Conservation (phyloP, 176 grass and related monocot genomes). For the Carex myosuroides region DNA sequence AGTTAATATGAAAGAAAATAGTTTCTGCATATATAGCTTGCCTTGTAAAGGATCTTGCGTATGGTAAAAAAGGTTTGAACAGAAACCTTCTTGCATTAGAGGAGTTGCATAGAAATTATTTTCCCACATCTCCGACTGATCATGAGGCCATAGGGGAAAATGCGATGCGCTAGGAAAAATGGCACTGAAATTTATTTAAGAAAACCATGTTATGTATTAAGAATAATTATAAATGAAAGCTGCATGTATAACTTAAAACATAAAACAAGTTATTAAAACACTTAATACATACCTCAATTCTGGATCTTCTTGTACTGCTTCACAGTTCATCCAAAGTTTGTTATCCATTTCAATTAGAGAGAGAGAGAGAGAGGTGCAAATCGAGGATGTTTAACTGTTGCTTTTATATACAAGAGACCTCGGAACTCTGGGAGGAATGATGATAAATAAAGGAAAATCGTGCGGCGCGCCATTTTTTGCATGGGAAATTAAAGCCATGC, state of each 20-base stretch:
- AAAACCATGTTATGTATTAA: background rate
- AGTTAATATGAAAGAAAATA: background rate
- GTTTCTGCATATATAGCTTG: background rate
- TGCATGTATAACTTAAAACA: background rate
- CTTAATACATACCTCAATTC: slow-evolving; percentile 17
- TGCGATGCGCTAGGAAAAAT: background rate
- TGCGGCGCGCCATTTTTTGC: slow-evolving; percentile 25
- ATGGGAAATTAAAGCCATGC: slow-evolving; percentile 24
- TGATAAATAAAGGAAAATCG: background rate
- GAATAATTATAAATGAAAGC: background rate
- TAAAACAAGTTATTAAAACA: background rate
- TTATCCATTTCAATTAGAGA: slow-evolving; percentile 5
- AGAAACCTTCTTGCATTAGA: background rate
- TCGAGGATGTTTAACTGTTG: background rate
- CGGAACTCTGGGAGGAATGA: background rate
- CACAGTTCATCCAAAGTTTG: slow-evolving; percentile 10
- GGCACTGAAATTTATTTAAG: background rate
- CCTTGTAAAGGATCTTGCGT: background rate
- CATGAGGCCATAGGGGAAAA: background rate
- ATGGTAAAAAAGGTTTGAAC: background rate
- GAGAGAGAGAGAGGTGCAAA: background rate
- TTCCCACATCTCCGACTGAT: background rate
- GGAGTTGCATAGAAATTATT: background rate
- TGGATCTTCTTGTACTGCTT: background rate
- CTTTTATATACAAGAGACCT: background rate